phyloP scores from a whole-genome alignment of 768 basidiomycete genomes.

The Neoboletus brunneissimus region DNA sequence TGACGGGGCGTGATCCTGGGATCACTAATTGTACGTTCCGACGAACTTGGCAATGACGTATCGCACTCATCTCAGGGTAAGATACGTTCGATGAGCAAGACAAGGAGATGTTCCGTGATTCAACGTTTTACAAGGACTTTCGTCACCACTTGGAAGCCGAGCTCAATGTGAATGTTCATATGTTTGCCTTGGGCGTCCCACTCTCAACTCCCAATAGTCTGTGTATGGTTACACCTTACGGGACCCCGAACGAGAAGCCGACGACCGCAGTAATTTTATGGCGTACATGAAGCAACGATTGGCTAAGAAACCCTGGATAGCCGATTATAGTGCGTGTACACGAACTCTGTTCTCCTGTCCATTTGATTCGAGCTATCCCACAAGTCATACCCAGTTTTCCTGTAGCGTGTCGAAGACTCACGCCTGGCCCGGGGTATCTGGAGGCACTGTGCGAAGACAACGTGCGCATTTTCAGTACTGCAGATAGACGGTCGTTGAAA shows the following conservation, averaged over 20 bases:
- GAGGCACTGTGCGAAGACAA: constrained; percentile 64
- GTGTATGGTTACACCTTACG: constrained; percentile 42
- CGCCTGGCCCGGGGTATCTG: constrained; percentile 66
- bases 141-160: constrained; percentile 46
- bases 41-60: too few relatives aligned
- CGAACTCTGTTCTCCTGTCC: not conserved
- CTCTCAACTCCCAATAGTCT: constrained; percentile 2
- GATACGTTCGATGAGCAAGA: constrained; percentile 48
- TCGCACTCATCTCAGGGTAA: not conserved
- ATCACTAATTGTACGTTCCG: too few relatives aligned
- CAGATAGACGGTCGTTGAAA: not conserved
- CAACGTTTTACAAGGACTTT: constrained; percentile 46
- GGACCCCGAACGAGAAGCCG: constrained; percentile 35
- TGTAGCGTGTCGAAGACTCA: constrained; percentile 60
- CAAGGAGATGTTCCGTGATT: constrained; percentile 47
- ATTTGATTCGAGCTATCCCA: not conserved
- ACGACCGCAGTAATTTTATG: constrained; percentile 35
- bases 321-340: constrained; percentile 37
- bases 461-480: constrained; percentile 19
- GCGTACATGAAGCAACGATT: constrained; percentile 49
- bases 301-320: constrained; percentile 58
- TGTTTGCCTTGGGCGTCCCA: not conserved
- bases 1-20: too few relatives aligned
- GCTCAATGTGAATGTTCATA: constrained; percentile 36
- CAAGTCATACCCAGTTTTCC: constrained; percentile 56